These are phyloP conservation scores for Leccinum variabile DNA, from an alignment of 1,284 basidiomycete genomes.

Conservation along the genomic window DNA sequence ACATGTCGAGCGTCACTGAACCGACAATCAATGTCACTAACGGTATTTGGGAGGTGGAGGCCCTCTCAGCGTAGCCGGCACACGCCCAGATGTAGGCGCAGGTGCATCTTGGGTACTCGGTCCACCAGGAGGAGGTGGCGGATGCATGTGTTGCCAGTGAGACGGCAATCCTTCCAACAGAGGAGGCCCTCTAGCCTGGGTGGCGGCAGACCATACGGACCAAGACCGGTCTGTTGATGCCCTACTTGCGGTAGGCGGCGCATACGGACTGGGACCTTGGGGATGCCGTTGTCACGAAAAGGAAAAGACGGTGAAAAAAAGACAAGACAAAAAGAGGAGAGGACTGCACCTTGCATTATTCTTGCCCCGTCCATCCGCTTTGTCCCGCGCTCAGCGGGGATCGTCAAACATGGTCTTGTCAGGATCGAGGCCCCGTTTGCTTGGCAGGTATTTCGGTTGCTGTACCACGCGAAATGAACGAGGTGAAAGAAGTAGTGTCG, in stretches of 20 bases:
- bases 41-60: conserved; percentile 81
- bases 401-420: too few relatives aligned
- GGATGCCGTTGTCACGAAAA: conserved; percentile 46
- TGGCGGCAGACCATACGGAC: conserved; percentile 20
- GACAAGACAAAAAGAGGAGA: too few relatives aligned
- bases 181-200: conserved; percentile 21
- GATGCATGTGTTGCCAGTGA: conserved; percentile 20
- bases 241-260: conserved; percentile 16
- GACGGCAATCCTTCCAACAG: conserved; percentile 25
- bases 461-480: too few relatives aligned
- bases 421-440: too few relatives aligned
- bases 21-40: conserved; percentile 44
- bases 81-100: conserved; percentile 35
- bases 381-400: too few relatives aligned
- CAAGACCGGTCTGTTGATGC: conserved; percentile 12
- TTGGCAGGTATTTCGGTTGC: too few relatives aligned
- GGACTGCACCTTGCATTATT: too few relatives aligned
- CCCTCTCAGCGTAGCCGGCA: conserved; percentile 30
- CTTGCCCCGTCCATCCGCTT: too few relatives aligned
- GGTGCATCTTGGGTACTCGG: conserved; percentile 33
- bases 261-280: conserved; percentile 35
- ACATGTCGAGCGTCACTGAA: background rate
- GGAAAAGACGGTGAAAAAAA: too few relatives aligned
- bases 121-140: conserved; percentile 44
- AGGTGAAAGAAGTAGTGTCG: too few relatives aligned